phyloP scores from a whole-genome alignment of 1,139 yeast species.

The Suhomyces chickasaworum region DNA sequence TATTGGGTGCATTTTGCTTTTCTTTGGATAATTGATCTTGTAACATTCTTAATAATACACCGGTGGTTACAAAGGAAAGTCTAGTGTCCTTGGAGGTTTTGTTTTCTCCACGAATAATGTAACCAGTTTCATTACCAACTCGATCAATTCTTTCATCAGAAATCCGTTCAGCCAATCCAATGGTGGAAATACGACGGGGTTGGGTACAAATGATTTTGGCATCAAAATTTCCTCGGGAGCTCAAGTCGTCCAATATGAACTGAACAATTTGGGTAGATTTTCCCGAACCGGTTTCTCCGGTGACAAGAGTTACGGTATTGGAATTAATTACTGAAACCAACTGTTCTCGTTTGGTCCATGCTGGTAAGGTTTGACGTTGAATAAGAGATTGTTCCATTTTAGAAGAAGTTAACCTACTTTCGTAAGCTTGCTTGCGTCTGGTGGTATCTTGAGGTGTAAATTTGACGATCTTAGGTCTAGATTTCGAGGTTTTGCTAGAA shows the following conservation, averaged over 20 bases:
- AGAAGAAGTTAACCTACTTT: constrained; percentile 16
- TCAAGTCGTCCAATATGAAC: constrained; percentile 71
- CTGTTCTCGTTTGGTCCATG: constrained; percentile 68
- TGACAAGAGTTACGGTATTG: constrained; percentile 71
- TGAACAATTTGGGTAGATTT: constrained; percentile 69
- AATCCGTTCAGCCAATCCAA: constrained; percentile 91
- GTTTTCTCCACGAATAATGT: constrained; percentile 87
- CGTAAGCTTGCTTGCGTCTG: constrained; percentile 28
- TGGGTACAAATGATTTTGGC: constrained; percentile 85
- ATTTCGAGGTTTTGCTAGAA: neutral
- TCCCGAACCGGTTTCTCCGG: constrained; percentile 90
- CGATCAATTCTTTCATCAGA: constrained; percentile 73
- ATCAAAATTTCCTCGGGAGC: constrained; percentile 43
- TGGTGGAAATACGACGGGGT: constrained; percentile 93
- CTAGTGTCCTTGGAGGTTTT: constrained; percentile 64
- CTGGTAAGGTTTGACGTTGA: constrained; percentile 67
- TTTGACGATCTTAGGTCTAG: neutral
- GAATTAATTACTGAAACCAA: constrained; percentile 57
- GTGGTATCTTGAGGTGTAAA: constrained; percentile 23
- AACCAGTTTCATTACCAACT: constrained; percentile 84
- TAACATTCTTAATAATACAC: constrained; percentile 84
- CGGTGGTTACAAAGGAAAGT: constrained; percentile 86
- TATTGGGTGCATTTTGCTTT: constrained; percentile 16
- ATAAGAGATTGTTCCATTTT: constrained; percentile 23
- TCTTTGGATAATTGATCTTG: constrained; percentile 45